A percentile compares a stretch with the other conserved stretches of the same genome.
Conservation (phyloP, 331 rosid genomes). For the Quercus lobata region DNA sequence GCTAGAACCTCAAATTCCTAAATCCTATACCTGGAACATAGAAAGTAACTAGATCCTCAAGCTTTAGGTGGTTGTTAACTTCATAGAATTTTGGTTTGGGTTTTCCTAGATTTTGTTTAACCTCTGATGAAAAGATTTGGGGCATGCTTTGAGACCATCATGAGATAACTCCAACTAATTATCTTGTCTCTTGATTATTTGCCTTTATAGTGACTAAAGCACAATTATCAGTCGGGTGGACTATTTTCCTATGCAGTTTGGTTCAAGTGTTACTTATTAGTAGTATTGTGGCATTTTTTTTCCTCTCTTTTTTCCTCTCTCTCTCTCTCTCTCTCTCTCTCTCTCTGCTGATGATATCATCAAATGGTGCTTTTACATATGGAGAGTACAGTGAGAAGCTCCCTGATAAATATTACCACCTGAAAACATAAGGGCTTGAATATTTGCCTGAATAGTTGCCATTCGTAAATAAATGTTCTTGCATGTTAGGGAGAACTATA, state of each 20-base stretch:
- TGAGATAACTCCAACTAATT: background rate
- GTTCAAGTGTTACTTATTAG: background rate
- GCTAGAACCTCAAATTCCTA: background rate
- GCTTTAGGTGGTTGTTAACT: background rate
- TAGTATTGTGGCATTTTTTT: background rate
- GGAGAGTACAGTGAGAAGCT: conserved; percentile 54
- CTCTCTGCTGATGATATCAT: conserved; percentile 34
- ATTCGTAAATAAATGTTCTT: background rate
- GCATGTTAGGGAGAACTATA: background rate
- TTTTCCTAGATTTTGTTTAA: no score
- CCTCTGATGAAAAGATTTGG: background rate
- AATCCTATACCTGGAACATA: no score
- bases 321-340: background rate
- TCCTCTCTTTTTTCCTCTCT: no score
- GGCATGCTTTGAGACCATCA: background rate
- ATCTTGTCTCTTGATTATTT: background rate
- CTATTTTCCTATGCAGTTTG: background rate
- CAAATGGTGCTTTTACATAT: conserved; percentile 32
- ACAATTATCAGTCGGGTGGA: background rate
- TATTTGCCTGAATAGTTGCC: background rate
- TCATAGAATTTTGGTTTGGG: background rate
- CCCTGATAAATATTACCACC: conserved; percentile 48
- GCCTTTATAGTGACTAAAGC: background rate
- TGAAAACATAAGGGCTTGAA: conserved; percentile 13
- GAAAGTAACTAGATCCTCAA: background rate